Conservation (phyloP, 345 rosid species). For the Gossypium stocksii region DNA sequence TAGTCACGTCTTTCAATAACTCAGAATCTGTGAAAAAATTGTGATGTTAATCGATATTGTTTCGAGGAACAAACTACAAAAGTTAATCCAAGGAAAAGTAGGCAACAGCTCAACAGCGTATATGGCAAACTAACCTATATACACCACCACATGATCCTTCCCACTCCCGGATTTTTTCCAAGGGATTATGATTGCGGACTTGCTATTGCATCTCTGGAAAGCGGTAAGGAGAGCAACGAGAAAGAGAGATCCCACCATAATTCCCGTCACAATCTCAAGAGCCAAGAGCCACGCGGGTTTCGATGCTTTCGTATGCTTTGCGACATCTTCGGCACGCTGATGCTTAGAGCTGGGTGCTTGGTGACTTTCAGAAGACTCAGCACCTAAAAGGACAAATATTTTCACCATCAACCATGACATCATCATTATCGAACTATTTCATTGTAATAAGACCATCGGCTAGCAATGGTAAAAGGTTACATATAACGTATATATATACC, state of each 20-base stretch:
- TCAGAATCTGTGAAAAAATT: slow-evolving; percentile 59
- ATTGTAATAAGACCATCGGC: neutral
- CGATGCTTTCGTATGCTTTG: slow-evolving; percentile 49
- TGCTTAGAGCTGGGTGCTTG: slow-evolving; percentile 35
- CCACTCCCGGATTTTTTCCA: slow-evolving; percentile 88
- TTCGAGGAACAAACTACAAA: neutral
- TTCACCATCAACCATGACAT: slow-evolving; percentile 8
- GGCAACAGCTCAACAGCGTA: neutral
- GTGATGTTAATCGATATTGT: neutral
- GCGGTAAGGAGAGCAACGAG: slow-evolving; percentile 59
- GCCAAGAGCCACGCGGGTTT: slow-evolving; percentile 80
- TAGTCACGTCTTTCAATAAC: slow-evolving; percentile 66
- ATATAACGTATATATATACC: slow-evolving; percentile 31
- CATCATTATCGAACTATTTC: slow-evolving; percentile 3
- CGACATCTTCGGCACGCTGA: slow-evolving; percentile 38
- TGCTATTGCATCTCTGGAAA: slow-evolving; percentile 63
- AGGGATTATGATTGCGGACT: slow-evolving; percentile 77
- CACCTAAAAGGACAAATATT: slow-evolving; percentile 33
- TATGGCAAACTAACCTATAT: slow-evolving; percentile 54
- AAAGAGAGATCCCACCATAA: slow-evolving; percentile 65
- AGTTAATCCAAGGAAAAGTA: neutral
- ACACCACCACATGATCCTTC: slow-evolving; percentile 63
- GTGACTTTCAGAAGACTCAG: slow-evolving; percentile 42
- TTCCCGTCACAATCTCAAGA: slow-evolving; percentile 78
- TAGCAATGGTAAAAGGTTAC: neutral